These are phyloP conservation scores for Thamnidium elegans DNA, from an alignment of 192 early-diverging fungal genomes.

Conservation along the genomic window DNA sequence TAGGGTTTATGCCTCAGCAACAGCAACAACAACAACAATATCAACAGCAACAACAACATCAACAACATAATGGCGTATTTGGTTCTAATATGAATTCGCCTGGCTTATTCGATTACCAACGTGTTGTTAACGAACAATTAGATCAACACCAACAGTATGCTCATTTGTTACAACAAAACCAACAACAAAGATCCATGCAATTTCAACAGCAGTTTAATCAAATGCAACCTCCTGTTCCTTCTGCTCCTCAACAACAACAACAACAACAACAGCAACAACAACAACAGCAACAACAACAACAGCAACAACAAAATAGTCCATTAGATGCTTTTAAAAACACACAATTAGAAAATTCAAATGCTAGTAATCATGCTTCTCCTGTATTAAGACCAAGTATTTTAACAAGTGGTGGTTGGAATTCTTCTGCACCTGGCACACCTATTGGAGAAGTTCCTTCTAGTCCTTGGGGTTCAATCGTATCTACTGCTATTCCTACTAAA, in stretches of 20 bases:
- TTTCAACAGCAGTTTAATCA: constrained; percentile 27
- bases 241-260: constrained; percentile 2
- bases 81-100: constrained; percentile 12
- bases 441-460: constrained; percentile 24
- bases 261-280: no score
- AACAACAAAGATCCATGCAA: constrained; percentile 32
- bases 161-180: constrained; percentile 38
- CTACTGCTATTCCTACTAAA: constrained; percentile 19
- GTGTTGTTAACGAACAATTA: constrained; percentile 26
- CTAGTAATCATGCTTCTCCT: constrained; percentile 24
- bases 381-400: constrained; percentile 22
- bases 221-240: constrained; percentile 9
- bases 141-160: constrained; percentile 39
- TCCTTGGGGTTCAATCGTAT: constrained; percentile 36
- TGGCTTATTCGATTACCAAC: constrained; percentile 23
- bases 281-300: constrained; percentile 7
- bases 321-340: constrained; percentile 9
- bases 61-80: neutral
- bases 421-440: constrained; percentile 21
- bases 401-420: constrained; percentile 19
- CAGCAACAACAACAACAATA: neutral
- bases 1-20: constrained; percentile 11
- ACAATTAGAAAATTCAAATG: constrained; percentile 5
- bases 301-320: neutral
- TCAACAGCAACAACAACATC: constrained; percentile 4